Evolutionary conservation across 1,284 basidiomycete species (phyloP).

Genomic region (Cutaneotrichosporon dermatis): DNA sequence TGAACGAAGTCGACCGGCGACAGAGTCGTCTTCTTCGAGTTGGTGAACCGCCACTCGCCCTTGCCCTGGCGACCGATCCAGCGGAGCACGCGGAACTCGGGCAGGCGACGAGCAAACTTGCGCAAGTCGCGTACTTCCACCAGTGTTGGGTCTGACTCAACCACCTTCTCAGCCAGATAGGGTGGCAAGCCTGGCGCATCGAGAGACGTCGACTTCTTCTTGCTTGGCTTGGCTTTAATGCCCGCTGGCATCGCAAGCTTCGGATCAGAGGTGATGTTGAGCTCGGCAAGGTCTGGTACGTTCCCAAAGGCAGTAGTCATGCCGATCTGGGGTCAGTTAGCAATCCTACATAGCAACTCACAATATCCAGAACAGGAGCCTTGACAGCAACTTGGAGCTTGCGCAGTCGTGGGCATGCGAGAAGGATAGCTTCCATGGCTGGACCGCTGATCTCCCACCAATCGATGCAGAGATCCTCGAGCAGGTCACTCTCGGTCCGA

Average conservation of each 20-base stretch:
- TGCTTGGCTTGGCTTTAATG: conserved; percentile 10
- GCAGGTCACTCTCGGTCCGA: conserved; percentile 11
- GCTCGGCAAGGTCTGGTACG: conserved; percentile 17
- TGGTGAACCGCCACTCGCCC: conserved; percentile 27
- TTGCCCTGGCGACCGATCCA: conserved; percentile 33
- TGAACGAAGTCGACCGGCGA: conserved; percentile 24
- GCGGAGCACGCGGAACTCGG: conserved; percentile 19
- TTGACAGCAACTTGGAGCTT: conserved; percentile 20
- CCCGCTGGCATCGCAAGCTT: conserved; percentile 6
- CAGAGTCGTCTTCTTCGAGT: conserved; percentile 19
- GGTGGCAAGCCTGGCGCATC: conserved; percentile 3
- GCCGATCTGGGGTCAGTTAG: conserved; percentile 12
- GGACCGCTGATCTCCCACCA: conserved; percentile 27
- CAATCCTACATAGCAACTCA: background rate
- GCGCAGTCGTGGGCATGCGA: conserved; percentile 11
- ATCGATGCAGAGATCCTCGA: conserved; percentile 25
- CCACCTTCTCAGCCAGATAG: conserved; percentile 12
- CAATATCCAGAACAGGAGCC: conserved; percentile 20
- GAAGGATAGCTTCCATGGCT: conserved; percentile 20
- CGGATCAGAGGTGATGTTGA: conserved; percentile 20
- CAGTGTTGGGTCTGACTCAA: conserved; percentile 18
- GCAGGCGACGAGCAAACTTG: conserved; percentile 29
- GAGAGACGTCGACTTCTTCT: conserved; percentile 1
- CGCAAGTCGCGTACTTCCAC: conserved; percentile 31
- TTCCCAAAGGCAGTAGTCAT: conserved; percentile 21